Evolutionary conservation across 768 basidiomycete species (phyloP).

Genomic region (Sarcomyxa edulis): DNA sequence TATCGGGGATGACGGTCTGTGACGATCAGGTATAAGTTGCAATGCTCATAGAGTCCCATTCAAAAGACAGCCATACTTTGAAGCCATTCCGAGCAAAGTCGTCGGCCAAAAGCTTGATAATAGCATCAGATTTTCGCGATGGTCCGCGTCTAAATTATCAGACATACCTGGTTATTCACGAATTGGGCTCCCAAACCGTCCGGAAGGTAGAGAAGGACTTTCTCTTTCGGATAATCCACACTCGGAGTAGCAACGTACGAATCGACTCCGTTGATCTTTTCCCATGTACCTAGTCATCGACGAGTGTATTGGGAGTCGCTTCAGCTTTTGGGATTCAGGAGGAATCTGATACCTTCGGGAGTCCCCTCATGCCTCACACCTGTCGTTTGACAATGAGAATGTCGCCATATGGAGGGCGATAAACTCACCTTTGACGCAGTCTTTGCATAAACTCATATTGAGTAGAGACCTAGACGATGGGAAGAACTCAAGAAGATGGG

Average conservation of each 20-base stretch:
- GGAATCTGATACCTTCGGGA: constrained; percentile 33
- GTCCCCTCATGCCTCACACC: constrained; percentile 49
- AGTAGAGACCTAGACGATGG: too few species aligned
- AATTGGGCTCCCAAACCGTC: constrained; percentile 49
- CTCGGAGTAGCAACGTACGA: constrained; percentile 52
- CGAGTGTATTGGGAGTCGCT: constrained; percentile 5
- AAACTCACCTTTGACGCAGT: constrained; percentile 48
- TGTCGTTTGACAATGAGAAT: constrained; percentile 10
- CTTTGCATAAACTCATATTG: constrained; percentile 54
- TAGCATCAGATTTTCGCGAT: not conserved
- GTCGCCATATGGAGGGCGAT: not conserved
- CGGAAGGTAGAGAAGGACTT: constrained; percentile 48
- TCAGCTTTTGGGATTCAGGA: not conserved
- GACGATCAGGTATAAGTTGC: not conserved
- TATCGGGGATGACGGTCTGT: constrained; percentile 11
- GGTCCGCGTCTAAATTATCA: not conserved
- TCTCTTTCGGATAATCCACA: constrained; percentile 45
- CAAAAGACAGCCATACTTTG: constrained; percentile 12
- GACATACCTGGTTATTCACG: constrained; percentile 37
- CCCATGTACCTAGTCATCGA: constrained; percentile 34
- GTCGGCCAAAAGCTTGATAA: constrained; percentile 23
- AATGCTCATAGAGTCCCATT: not conserved
- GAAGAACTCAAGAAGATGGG: too few species aligned
- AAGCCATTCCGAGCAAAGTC: constrained; percentile 35
- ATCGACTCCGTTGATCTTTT: constrained; percentile 40